Evolutionary conservation across 176 grass and related monocot genomes (phyloP), one percentile per base, ranked within the genome.

Genomic region (Tillandsia leiboldiana): DNA sequence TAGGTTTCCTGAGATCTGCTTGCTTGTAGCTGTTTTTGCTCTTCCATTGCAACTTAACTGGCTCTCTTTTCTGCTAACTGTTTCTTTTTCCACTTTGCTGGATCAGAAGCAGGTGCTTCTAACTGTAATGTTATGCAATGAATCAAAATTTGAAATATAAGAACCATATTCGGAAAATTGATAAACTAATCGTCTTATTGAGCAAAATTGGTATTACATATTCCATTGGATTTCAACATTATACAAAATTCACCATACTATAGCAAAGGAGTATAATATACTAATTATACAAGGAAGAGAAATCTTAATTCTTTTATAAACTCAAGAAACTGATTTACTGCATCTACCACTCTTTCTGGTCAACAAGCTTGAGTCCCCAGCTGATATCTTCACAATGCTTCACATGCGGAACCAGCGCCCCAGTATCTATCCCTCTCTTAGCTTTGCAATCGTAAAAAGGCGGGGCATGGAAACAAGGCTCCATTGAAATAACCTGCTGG

Each of bases 321-420:
- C 56, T 18, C 10, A 51, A 80, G 17, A 50, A 18, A 26, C 12
- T 26, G 56, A 61, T 9, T 1, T 10, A 74, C 65, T 53, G 63
- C 70, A 72, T 70, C 75, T 80, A 96, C 63, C 49, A 77, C 28
- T 87, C 66, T 80, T 10, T 80, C 67, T 64, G 51, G 73, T 92
- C 82, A 11, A 97, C 84, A 67, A 97, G 29, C 78, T 97, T 90
- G 48, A 97, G 73, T 7, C 94, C 94, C 89, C 94, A 92, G 66
- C 86, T 92, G 72, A 97, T 83, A 66, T 97, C 94, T 79, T 90
- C 82, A 73, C 94, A 97, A 71, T 97, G 94, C 63, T 63, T 90
- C 69, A 97, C 82, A 92, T 97, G 77, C 0, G 94, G 89, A 26
- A 97, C 89, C 77, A 97, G 26, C 29, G 72, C 83, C 15, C 94